A percentile compares a stretch with the other conserved stretches of the same genome.
These are phyloP conservation scores for Pyricularia sp. DNA, from an alignment of 2,329 filamentous ascomycete genomes.

Conservation along the genomic window DNA sequence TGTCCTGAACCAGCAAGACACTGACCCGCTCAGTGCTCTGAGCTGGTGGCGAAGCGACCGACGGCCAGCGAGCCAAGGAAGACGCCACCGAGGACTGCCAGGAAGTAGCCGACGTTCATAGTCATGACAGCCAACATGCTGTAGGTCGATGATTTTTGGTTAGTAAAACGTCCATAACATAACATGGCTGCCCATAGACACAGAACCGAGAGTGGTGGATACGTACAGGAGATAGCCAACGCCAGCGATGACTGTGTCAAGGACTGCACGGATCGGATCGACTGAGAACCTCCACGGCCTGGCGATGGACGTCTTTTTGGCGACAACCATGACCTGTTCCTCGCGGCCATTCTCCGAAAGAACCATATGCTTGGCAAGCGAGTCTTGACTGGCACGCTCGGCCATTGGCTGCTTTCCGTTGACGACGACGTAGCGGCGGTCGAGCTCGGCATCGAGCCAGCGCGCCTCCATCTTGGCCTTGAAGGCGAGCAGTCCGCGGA, in stretches of 20 bases:
- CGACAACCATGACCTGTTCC: conserved; percentile 69
- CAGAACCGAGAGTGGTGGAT: neutral
- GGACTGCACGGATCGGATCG: conserved; percentile 61
- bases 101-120: conserved; percentile 71
- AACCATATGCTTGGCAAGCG: conserved; percentile 49
- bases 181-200: neutral
- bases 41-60: conserved; percentile 53
- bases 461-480: conserved; percentile 53
- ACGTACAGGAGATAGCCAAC: conserved; percentile 82
- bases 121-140: conserved; percentile 93
- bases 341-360: conserved; percentile 71
- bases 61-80: conserved; percentile 82
- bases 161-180: neutral
- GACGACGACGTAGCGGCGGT: conserved; percentile 69
- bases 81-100: conserved; percentile 62
- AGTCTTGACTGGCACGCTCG: conserved; percentile 48
- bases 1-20: conserved; percentile 5
- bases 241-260: conserved; percentile 65
- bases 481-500: conserved; percentile 62
- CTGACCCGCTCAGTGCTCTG: conserved; percentile 33
- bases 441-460: conserved; percentile 64
- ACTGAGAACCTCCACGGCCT: conserved; percentile 76
- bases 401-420: conserved; percentile 51
- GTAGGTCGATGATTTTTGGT: neutral
- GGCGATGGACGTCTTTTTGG: conserved; percentile 35